Base-by-base conservation (phyloP, 345 rosid species). In the Hypericum perforatum region DNA sequence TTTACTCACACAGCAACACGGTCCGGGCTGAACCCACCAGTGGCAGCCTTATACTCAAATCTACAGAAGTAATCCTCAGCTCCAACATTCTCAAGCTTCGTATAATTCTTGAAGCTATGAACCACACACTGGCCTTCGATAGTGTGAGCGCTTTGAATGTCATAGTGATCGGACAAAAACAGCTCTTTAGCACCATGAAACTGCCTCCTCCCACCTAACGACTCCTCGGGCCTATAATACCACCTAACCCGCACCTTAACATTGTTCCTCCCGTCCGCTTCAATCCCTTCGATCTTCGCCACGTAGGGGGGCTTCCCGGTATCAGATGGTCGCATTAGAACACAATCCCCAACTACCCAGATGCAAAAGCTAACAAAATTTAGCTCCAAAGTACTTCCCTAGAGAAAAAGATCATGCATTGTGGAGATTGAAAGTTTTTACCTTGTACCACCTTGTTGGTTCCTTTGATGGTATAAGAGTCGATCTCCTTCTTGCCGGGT, bases 141-240 rank as follows among this genome's bases (percentile, higher is more conserved):
- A 11, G 94, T 82, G 51, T 83, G 77, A 47, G 85, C 94, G 48
- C 94, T 86, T 42, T 86, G 97, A 55, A 84, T 72, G 53, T 84
- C 95, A 0, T 45, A 74, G 64, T 90, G 97, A 62, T 90, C 97
- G 0, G 97, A 90, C 62, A 89, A 56, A 70, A 89, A 84, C 1
- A 89, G 81, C 78, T 89, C 97, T 65, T 86, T 89, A 0, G 78
- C 88, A 42, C 97, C 97, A 64, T 86, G 94, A 63, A 90, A 90
- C 75, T 78, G 86, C 51, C 90, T 77, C 70, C 97, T 62, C 8
- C 97, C 97, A 13, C 95, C 90, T 7, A 73, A 66, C 0, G 95
- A 80, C 59, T 89, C 94, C 72, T 89, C 90, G 0, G 97, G 97
- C 45, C 94, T 75, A 45, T 90, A 86, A 44, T 84, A 90, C 97